phyloP scores from a whole-genome alignment of 768 basidiomycete species.

The Lactarius indigo region DNA sequence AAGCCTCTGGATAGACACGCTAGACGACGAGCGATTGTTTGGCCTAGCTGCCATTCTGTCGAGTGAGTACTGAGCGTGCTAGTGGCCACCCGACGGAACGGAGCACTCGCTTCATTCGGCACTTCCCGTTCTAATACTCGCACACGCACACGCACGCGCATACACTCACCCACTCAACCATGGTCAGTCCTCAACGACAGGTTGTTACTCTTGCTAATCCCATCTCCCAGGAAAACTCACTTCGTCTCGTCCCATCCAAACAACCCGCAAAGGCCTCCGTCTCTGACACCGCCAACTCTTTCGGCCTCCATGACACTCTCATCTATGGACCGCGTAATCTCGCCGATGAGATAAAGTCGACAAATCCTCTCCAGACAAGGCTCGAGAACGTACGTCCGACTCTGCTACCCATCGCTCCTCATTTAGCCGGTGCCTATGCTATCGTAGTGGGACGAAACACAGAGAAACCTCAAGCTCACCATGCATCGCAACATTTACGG shows the following conservation, averaged over 20 bases:
- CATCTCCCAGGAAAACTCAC: slow-evolving; percentile 43
- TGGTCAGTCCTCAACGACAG: slow-evolving; percentile 14
- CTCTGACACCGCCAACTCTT: slow-evolving; percentile 61
- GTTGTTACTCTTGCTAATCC: neutral
- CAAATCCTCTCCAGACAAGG: slow-evolving; percentile 60
- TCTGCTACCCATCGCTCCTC: slow-evolving; percentile 1
- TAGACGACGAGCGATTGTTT: slow-evolving; percentile 54
- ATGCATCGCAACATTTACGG: slow-evolving; percentile 83
- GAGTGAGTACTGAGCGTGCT: neutral
- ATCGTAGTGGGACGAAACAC: slow-evolving; percentile 87
- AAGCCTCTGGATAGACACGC: slow-evolving; percentile 65
- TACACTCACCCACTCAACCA: neutral
- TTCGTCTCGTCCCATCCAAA: slow-evolving; percentile 59
- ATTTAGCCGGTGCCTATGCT: neutral
- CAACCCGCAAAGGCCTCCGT: slow-evolving; percentile 59
- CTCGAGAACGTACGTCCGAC: slow-evolving; percentile 64
- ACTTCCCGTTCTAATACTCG: neutral
- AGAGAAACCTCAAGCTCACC: slow-evolving; percentile 81
- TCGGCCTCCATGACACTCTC: slow-evolving; percentile 88
- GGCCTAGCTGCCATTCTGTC: slow-evolving; percentile 37
- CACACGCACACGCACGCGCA: slow-evolving; percentile 9
- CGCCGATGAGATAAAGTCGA: slow-evolving; percentile 65
- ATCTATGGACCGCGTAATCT: slow-evolving; percentile 81
- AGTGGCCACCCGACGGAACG: neutral
- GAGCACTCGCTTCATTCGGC: neutral